These are phyloP conservation scores for Cyberlindnera xylosilytica DNA, from an alignment of 805 yeast genomes.

Conservation along the genomic window DNA sequence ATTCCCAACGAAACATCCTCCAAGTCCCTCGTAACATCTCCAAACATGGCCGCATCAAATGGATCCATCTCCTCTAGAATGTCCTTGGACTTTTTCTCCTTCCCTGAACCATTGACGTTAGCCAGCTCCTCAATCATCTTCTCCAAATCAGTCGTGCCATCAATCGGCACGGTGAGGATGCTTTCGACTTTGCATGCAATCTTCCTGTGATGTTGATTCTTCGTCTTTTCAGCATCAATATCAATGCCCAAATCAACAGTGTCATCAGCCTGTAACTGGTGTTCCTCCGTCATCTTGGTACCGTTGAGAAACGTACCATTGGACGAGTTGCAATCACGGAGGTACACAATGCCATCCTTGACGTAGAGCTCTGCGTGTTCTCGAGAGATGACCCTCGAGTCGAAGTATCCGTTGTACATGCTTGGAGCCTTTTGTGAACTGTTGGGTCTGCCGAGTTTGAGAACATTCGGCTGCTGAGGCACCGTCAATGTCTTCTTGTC, in stretches of 20 bases:
- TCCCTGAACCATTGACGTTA: background rate
- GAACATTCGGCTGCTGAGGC: constrained; percentile 77
- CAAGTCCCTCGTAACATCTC: constrained; percentile 46
- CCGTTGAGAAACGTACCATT: constrained; percentile 94
- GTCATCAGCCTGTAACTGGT: constrained; percentile 74
- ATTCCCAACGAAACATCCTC: constrained; percentile 51
- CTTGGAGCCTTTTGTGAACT: constrained; percentile 51
- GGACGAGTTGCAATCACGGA: constrained; percentile 84
- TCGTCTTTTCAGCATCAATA: constrained; percentile 50
- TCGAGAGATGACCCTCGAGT: constrained; percentile 86
- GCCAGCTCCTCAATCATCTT: constrained; percentile 14
- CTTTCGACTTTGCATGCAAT: constrained; percentile 82
- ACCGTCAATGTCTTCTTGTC: constrained; percentile 73
- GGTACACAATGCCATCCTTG: constrained; percentile 68
- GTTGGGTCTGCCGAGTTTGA: constrained; percentile 88
- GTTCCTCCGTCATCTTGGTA: constrained; percentile 53
- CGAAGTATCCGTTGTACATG: constrained; percentile 86
- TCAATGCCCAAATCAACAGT: constrained; percentile 93
- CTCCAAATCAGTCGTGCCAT: constrained; percentile 25
- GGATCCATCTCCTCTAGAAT: constrained; percentile 28
- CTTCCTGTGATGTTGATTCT: constrained; percentile 69
- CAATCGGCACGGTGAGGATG: constrained; percentile 48
- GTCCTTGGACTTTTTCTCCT: background rate
- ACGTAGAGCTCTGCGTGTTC: constrained; percentile 91
- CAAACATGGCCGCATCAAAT: constrained; percentile 60